Evolutionary conservation across 441 rosid genomes (phyloP), one percentile per base, ranked within the genome.

Genomic region (Eruca vesicaria): DNA sequence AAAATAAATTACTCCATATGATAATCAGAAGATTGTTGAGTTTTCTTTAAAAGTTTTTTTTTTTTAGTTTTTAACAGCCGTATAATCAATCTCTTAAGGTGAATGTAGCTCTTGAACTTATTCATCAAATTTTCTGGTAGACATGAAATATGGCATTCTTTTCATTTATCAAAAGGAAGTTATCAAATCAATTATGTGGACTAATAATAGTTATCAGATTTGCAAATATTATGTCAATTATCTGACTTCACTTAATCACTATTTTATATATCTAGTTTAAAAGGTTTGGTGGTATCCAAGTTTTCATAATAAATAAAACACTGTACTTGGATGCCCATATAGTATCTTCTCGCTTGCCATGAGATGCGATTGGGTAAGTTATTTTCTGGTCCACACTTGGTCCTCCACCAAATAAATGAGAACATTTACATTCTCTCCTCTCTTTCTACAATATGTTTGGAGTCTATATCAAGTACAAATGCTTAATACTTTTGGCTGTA

Each of bases 371-470:
- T 71, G 71, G 76, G 43, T 43, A 56, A 43, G 41, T 76, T 66
- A 8, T 16, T 60, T 20, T 63, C 57, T 56, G 72, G 80, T 76
- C 80, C 80, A 52, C 45, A 56, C 21, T 76, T 41, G 75, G 75
- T 76, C 71, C 66, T 63, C 80, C 76, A 70, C 71, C 71, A 64
- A 69, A 64, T 76, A 70, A 70, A 70, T 70, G 76, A 58, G 80
- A 76, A 64, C 68, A 77, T 71, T 65, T 71, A 58, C 71, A 77
- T 77, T 77, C 80, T 53, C 53, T 63, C 9, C 66, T 56, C 35
- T 63, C 71, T 64, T 45, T 63, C 32, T 65, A 64, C 66, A 9
- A 45, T 65, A 33, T 71, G 55, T 63, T 45, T 70, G 45, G 63
- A 64, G 72, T 70, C 80, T 18, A 64, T 77, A 48, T 77, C 72